These are phyloP conservation scores for Tranzscheliella williamsii DNA, from an alignment of 1,284 basidiomycete genomes.

Conservation along the genomic window DNA sequence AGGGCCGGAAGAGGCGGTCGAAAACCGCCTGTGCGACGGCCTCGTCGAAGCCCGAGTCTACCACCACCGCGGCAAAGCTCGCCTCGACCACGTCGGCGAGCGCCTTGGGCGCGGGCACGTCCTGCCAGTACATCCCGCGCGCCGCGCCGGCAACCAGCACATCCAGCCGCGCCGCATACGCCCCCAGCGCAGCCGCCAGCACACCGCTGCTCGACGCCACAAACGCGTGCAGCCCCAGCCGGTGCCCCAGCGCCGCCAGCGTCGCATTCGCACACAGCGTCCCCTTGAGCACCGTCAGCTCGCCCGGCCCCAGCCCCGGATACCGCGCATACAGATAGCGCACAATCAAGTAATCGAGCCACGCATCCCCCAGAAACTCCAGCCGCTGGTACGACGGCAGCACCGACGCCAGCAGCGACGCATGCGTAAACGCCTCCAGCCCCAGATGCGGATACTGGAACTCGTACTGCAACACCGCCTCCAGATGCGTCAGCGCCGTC, in stretches of 20 bases:
- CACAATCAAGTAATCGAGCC: conserved; percentile 39
- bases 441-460: conserved; percentile 45
- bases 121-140: conserved; percentile 14
- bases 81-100: conserved; percentile 44
- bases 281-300: conserved; percentile 30
- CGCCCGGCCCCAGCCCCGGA: conserved; percentile 18
- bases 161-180: conserved; percentile 1
- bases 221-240: conserved; percentile 10
- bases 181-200: conserved; percentile 1
- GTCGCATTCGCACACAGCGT: conserved; percentile 22
- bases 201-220: conserved; percentile 7
- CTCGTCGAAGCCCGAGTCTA: conserved; percentile 38
- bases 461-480: conserved; percentile 19
- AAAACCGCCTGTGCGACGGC: conserved; percentile 3
- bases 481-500: conserved; percentile 9
- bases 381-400: conserved; percentile 45
- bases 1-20: conserved; percentile 17
- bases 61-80: conserved; percentile 30
- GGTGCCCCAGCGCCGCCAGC: conserved; percentile 15
- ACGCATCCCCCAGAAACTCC: conserved; percentile 50
- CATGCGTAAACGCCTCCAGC: conserved; percentile 45
- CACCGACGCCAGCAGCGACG: conserved; percentile 18
- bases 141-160: neutral
- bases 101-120: conserved; percentile 15
- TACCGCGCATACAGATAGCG: conserved; percentile 2